Evolutionary conservation across 371 early-diverging fungal genomes (phyloP), one percentile per base, ranked within the genome.

Genomic region (Mortierella sp.): DNA sequence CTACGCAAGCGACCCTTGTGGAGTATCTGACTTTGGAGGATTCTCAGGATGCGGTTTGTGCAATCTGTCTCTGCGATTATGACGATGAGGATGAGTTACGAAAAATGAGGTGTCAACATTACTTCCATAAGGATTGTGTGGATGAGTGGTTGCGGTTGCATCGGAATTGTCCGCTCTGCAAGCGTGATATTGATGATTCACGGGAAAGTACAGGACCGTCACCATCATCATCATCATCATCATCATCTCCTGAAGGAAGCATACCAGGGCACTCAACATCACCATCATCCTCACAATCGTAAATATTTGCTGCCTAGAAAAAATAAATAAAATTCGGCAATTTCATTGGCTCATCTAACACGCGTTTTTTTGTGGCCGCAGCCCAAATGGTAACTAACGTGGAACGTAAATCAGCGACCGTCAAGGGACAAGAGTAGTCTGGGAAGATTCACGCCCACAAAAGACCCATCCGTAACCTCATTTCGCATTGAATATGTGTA

Each of bases 91-190:
- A 89, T 56, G 80, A 85, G 42, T 65, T 90, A 24, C 81, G 89
- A 62, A 79, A 83, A 62, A 68, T 89, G 78, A 82, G 82, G 80
- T 89, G 97, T 72, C 70, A 72, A 11, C 97, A 96, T 78, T 92
- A 90, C 24, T 96, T 93, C 81, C 97, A 96, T 79, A 82, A 83
- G 60, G 88, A 89, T 9, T 96, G 96, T 71, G 89, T 96, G n/a
- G 95, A 96, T 79, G 82, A 89, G 46, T 94, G 94, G 94, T 73
- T 92, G 28, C 60, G 60, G 21, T 43, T 79, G 31, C 78, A 80
- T 50, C 57, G 72, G 30, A 71, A 61, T 37, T 83, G 83, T 61
- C 83, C 83, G 14, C 64, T 81, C 14, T 83, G 83, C 48, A 81
- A 81, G 26, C 73, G 81, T 1, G 81, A 80, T 32, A 78, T 80